phyloP scores from a whole-genome alignment of 1,139 yeast genomes.

The Arxiozyma bovina region DNA sequence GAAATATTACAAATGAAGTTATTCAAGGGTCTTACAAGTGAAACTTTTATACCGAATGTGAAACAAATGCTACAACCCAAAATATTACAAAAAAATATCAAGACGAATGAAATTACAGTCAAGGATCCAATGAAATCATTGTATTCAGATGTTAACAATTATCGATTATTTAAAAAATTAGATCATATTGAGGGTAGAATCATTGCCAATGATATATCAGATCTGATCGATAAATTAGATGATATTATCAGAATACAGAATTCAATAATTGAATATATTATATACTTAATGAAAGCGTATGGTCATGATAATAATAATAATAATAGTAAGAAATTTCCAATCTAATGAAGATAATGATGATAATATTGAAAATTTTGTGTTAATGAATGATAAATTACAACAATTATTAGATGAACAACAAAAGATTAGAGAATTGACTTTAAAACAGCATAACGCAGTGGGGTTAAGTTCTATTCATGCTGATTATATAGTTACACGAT shows the following conservation, averaged over 20 bases:
- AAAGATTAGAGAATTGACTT: slow-evolving; percentile 26
- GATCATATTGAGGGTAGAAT: slow-evolving; percentile 30
- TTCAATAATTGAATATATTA: slow-evolving; percentile 18
- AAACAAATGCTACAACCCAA: slow-evolving; percentile 41
- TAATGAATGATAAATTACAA: slow-evolving; percentile 26
- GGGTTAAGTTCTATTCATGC: slow-evolving; percentile 11
- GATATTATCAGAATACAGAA: slow-evolving; percentile 18
- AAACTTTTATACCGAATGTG: slow-evolving; percentile 49
- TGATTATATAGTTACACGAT: slow-evolving; percentile 27
- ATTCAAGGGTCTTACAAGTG: slow-evolving; percentile 45
- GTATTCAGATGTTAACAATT: slow-evolving; percentile 19
- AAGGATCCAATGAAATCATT: slow-evolving; percentile 19
- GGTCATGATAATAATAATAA: slow-evolving; percentile 10
- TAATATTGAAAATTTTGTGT: slow-evolving; percentile 26
- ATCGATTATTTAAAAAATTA: slow-evolving; percentile 25
- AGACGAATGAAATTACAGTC: slow-evolving; percentile 25
- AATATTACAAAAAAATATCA: slow-evolving; percentile 24
- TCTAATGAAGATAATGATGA: slow-evolving; percentile 6
- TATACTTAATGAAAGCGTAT: slow-evolving; percentile 7
- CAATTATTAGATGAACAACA: slow-evolving; percentile 30
- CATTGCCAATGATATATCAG: slow-evolving; percentile 27
- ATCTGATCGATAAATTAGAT: slow-evolving; percentile 16
- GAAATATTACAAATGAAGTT: slow-evolving; percentile 51
- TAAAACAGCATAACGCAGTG: slow-evolving; percentile 7
- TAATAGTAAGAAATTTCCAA: slow-evolving; percentile 6